Evolutionary conservation across 805 yeast species (phyloP), one percentile per base, ranked within the genome.

Genomic region (Pichia pseudocactophila): DNA sequence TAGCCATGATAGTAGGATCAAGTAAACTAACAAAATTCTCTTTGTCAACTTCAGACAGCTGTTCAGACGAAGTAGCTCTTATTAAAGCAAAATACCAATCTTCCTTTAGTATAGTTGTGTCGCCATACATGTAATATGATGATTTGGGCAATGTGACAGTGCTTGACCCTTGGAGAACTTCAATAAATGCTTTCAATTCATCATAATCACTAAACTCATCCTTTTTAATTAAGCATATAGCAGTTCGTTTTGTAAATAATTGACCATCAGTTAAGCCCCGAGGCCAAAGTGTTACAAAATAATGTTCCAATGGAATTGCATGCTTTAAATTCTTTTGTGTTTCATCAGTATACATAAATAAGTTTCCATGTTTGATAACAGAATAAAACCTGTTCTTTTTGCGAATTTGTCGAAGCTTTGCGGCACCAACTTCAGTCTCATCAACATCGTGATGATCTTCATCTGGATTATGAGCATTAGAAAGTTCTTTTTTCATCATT

Each of bases 11-110:
- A 1, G 69, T 54, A 1, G 97, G 87, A 41, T 80, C 78, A 16
- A 78, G 40, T 6, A 57, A 39, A 8, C 26, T 32, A 6, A 3
- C 5, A 7, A 36, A 16, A 3, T 15, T 34, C n/a, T 11, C 13
- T 17, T 20, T 27, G 11, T 44, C 44, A 22, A 35, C 19, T 4
- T 41, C 10, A 40, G 66, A 67, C 7, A 56, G 48, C 4, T 36
- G 12, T 7, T 36, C 30, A 9, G 36, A 34, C 2, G 39, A 34
- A 2, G 90, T 74, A 1, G 94, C 94, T 43, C 80, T 69, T n/a
- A 90, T 69, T 42, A 92, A 66, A 1, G 85, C 79, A 61, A 87
- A 88, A 58, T 90, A 92, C 83, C 96, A 80, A 58, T 90, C 96
- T 60, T 92, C 98, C 55, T 90, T 90, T 37, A 82, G 88, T 43